A percentile compares a stretch with the other conserved stretches of the same genome.
Conservation (phyloP, 805 yeast genomes). For the Clavispora fructus region DNA sequence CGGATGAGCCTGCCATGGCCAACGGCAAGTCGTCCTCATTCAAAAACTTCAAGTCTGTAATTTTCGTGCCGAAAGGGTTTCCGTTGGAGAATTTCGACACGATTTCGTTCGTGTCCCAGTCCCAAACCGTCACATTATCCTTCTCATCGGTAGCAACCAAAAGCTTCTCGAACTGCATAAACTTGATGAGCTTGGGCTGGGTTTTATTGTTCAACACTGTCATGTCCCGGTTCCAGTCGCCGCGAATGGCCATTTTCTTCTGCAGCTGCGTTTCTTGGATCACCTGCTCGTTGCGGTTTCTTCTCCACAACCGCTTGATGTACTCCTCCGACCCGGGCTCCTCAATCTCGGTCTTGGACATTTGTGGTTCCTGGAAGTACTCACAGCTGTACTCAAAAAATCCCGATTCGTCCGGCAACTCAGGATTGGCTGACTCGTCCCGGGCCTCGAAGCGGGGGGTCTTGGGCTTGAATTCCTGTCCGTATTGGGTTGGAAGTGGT, state of each 20-base stretch:
- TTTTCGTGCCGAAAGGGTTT: constrained; percentile 81
- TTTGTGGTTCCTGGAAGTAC: constrained; percentile 94
- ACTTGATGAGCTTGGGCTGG: constrained; percentile 72
- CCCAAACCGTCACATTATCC: constrained; percentile 81
- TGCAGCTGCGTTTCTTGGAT: constrained; percentile 88
- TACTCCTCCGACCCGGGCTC: constrained; percentile 90
- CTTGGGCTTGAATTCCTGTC: constrained; percentile 46
- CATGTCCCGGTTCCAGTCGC: constrained; percentile 73
- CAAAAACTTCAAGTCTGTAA: constrained; percentile 78
- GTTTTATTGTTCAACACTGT: constrained; percentile 63
- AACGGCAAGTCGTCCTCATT: constrained; percentile 92
- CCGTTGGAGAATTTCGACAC: constrained; percentile 73
- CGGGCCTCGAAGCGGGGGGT: constrained; percentile 49
- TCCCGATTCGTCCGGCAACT: constrained; percentile 52
- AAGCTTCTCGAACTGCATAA: constrained; percentile 87
- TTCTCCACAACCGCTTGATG: constrained; percentile 78
- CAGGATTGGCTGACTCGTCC: constrained; percentile 31
- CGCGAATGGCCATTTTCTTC: constrained; percentile 73
- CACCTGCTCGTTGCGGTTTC: constrained; percentile 81
- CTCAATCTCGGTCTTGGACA: constrained; percentile 76
- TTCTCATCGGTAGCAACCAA: constrained; percentile 77
- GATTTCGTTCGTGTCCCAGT: constrained; percentile 64
- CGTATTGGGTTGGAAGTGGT: constrained; percentile 32
- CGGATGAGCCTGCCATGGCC: constrained; percentile 82
- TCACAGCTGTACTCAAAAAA: constrained; percentile 78